Base-by-base conservation (phyloP, 192 early-diverging fungal genomes). In the Physocladia obscura region DNA sequence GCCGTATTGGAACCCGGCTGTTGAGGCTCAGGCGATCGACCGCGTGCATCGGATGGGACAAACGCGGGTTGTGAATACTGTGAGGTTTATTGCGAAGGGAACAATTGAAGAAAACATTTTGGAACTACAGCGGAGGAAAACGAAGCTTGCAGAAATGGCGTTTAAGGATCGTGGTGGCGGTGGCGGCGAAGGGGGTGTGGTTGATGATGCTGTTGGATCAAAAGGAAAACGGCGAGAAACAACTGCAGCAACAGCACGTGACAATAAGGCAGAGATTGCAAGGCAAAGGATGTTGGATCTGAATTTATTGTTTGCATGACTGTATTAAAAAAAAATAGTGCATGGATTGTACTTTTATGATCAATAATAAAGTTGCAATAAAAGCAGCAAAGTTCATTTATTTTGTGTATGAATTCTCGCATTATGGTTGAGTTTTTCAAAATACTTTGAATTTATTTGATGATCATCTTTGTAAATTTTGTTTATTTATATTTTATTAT, bases 1-100 rank as follows among this genome's bases (percentile, higher is more conserved):
- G 55, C 85, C 85, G 1, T 87, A 87, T 69, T 87, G 85, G 85
- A 87, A 87, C 77, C 82, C 82, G 27, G 82, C 83, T 0, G 81
- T 86, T 13, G 82, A 88, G 67, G 61, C 84, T 31, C 86, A 88
- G 69, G 86, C 86, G 2, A 68, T 85, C 37, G 86, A 88, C 58
- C 73, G 86, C 30, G 77, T 87, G 24, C 85, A 87, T 65, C 77
- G 86, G 3, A 70, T 88, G 51, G 86, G 86, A 5, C 86, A 88
- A 59, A 82, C 71, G 15, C 64, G 74, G 30, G 50, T 71, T 5
- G 86, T 88, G 6, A 58, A 76, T 32, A 76, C 77, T 19, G 58
- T 83, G 36, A 80, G 84, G 17, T 79, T 83, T 35, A 79, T 88
- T 31, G 75, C 86, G 49, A 74, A 84, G 51, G 69, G 67, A 32